phyloP scores from a whole-genome alignment of 2,329 filamentous ascomycete species.

The Cercospora zeina region DNA sequence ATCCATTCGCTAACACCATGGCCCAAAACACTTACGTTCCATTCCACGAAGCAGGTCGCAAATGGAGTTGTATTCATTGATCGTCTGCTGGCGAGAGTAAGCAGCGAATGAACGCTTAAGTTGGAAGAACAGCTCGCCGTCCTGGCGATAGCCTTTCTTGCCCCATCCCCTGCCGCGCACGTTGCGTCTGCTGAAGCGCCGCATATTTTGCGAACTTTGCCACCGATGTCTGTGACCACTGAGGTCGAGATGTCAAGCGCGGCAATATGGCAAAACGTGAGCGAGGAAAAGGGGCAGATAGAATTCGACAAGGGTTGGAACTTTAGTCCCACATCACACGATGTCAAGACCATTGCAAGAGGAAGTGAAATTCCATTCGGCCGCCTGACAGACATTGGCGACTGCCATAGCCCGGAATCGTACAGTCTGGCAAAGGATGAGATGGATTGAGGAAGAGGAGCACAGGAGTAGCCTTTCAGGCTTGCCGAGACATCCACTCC shows the following conservation, averaged over 20 bases:
- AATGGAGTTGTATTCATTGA: constrained; percentile 4
- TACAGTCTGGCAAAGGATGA: neutral
- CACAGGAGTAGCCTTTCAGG: neutral
- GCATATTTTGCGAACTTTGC: neutral
- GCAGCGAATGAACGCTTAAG: constrained; percentile 16
- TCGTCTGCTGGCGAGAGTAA: constrained; percentile 1
- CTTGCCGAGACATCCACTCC: neutral
- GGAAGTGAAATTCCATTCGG: neutral
- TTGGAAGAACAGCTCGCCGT: constrained; percentile 12
- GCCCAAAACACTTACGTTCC: neutral
- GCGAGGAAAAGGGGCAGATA: neutral
- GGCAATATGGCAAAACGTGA: neutral
- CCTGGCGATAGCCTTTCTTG: constrained; percentile 11
- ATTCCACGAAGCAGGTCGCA: neutral
- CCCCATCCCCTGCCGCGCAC: constrained; percentile 11
- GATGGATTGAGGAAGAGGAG: neutral
- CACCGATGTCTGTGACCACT: neutral
- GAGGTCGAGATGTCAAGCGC: neutral
- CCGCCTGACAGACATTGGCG: neutral
- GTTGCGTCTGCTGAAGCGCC: constrained; percentile 11
- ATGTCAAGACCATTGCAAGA: neutral
- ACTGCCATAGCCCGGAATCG: neutral
- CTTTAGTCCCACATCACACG: too few species aligned
- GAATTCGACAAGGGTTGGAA: neutral
- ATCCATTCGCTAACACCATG: neutral